A percentile compares a stretch with the other conserved stretches of the same genome.
Evolutionary conservation across 176 grass and related monocot species (phyloP).

Genomic region (Aegilops umbellulata): DNA sequence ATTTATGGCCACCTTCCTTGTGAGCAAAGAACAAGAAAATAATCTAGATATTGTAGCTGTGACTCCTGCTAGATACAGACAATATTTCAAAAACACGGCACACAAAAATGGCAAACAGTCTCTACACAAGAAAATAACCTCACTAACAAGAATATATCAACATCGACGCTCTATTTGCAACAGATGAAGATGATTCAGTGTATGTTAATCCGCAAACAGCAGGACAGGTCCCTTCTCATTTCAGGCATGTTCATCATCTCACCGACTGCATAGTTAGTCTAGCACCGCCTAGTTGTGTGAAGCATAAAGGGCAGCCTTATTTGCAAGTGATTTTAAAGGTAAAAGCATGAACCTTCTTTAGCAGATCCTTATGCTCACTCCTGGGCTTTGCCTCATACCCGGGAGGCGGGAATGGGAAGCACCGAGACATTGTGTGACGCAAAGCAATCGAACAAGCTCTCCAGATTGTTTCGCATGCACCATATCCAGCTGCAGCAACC

Average conservation of each 20-base stretch:
- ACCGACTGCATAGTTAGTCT: background rate
- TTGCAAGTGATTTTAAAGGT: conserved; percentile 17
- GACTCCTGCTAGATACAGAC: background rate
- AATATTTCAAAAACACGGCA: background rate
- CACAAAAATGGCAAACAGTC: background rate
- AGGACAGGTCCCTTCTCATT: background rate
- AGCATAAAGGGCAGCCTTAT: background rate
- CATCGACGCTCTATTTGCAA: background rate
- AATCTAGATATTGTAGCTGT: background rate
- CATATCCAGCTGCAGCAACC: conserved; percentile 27
- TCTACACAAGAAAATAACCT: background rate
- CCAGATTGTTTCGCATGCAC: conserved; percentile 21
- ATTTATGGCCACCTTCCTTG: background rate
- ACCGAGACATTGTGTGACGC: conserved; percentile 45
- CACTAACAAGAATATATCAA: background rate
- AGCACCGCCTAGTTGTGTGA: background rate
- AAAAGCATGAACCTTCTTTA: conserved; percentile 43
- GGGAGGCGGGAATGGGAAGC: conserved; percentile 45
- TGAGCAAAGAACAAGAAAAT: conserved; percentile 4
- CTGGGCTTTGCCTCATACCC: conserved; percentile 38
- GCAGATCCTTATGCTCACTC: conserved; percentile 34
- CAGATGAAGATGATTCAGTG: background rate
- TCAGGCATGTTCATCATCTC: background rate
- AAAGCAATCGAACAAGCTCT: background rate
- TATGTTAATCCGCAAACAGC: background rate